Conservation (phyloP, 75 land plant genomes). For the Pseudotsuga menziesii region DNA sequence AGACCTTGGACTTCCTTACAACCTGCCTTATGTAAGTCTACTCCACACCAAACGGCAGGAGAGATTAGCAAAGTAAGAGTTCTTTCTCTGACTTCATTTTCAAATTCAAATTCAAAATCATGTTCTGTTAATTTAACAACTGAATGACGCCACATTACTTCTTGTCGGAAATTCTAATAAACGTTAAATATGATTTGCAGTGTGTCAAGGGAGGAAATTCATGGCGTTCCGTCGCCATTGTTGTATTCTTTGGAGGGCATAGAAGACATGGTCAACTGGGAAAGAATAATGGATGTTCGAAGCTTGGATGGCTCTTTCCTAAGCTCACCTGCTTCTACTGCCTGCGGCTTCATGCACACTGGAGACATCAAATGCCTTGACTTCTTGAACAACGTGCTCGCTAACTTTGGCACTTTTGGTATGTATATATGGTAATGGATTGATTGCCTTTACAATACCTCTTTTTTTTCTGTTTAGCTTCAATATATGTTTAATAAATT, state of each 20-base stretch:
- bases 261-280: constrained; percentile 16
- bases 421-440: too few species aligned
- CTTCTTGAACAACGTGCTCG: constrained; percentile 1
- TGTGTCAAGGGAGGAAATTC: constrained; percentile 19
- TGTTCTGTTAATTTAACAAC: too few species aligned
- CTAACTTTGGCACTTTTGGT: background rate
- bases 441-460: too few species aligned
- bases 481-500: too few species aligned
- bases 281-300: constrained; percentile 11
- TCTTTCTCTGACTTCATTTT: too few species aligned
- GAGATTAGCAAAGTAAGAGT: background rate
- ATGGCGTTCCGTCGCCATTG: constrained; percentile 10
- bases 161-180: too few species aligned
- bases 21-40: background rate
- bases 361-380: constrained; percentile 19
- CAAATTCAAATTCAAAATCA: too few species aligned
- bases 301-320: constrained; percentile 18
- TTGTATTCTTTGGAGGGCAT: constrained; percentile 16
- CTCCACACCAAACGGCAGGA: background rate
- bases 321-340: constrained; percentile 18
- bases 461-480: background rate
- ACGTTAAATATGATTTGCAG: background rate
- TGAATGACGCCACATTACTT: too few species aligned
- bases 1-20: background rate
- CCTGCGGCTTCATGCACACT: constrained; percentile 12